Evolutionary conservation across 139 green algal genomes (phyloP), one percentile per base, ranked within the genome.

Genomic region (Chlamydomonas applanata): DNA sequence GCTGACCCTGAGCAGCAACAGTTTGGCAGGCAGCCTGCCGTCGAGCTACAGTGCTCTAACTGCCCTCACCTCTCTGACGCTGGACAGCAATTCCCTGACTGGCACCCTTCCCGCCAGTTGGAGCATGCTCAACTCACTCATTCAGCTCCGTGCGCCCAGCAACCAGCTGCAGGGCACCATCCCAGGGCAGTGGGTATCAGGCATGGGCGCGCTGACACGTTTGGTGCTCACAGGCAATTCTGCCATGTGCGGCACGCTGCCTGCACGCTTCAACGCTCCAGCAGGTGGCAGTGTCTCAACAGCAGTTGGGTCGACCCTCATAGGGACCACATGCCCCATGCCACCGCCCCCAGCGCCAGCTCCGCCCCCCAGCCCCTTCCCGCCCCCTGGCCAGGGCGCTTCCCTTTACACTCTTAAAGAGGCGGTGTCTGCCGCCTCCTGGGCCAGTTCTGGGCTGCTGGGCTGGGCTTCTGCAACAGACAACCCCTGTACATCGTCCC

Each of bases 31-130:
- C 25, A 77, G 30, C 34, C 54, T 77, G 27, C 72, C 72, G 9
- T 9, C 34, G 3, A 59, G 9, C 14, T 77, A 49, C 40, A 49
- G 40, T 1, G 20, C 0, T 29, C 49, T 32, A 5, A 49, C 71
- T 20, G 57, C 30, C 22, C 24, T 67, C 22, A 57, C 24, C 36
- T 22, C 24, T 30, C 56, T 76, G 57, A 33, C 67, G 4, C 19
- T 75, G 34, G 60, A 32, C 32, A 49, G 33, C 33, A 75, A 75
- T 33, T 40, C 49, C 19, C 46, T 61, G 17, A 64, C 27, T 4
- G 66, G 66, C 65, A 36, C 35, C 20, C 74, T 79, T 54, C 74
- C 74, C 1, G 20, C 29, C 35, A 29, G 20, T 35, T 79, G 66
- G 66, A 53, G 22, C 40, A 4, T 27, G 17, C 53, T 79, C 3